A percentile compares a stretch with the other conserved stretches of the same genome.
Evolutionary conservation across 495 filamentous ascomycete species (phyloP).

Genomic region (Sporormia fimetaria): DNA sequence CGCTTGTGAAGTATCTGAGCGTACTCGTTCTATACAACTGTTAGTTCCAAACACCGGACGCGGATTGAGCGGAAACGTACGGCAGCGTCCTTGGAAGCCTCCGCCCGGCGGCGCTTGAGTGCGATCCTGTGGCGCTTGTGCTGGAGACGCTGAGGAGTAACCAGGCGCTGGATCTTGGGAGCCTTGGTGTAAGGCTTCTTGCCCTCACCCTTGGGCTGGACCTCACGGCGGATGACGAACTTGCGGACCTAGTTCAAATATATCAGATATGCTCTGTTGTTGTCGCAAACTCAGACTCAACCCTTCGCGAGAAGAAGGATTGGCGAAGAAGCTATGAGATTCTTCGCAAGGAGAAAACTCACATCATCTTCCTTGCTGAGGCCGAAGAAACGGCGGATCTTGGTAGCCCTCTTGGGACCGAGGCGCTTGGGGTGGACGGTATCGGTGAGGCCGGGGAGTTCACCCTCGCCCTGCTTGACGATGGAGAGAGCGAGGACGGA

Average conservation of each 20-base stretch:
- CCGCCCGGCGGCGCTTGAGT: constrained; percentile 91
- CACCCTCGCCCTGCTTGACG: constrained; percentile 91
- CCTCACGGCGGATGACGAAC: constrained; percentile 98
- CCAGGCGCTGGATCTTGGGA: constrained; percentile 95
- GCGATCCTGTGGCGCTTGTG: constrained; percentile 96
- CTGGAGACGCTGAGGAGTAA: constrained; percentile 98
- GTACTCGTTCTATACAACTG: constrained; percentile 65
- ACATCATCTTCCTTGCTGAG: constrained; percentile 99
- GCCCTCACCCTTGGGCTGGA: constrained; percentile 84
- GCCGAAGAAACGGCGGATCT: constrained; percentile 97
- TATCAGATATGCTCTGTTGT: constrained; percentile 4
- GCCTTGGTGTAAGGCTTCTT: constrained; percentile 98
- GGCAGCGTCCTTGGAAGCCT: constrained; percentile 93
- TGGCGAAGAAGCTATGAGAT: constrained; percentile 38
- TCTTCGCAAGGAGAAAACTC: too few relatives aligned
- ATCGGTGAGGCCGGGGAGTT: constrained; percentile 93
- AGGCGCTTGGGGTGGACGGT: constrained; percentile 94
- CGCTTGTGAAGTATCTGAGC: constrained; percentile 86
- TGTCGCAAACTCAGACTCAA: constrained; percentile 32
- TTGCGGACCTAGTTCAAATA: constrained; percentile 64
- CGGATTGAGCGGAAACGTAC: constrained; percentile 51
- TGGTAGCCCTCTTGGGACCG: constrained; percentile 97
- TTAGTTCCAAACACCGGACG: neutral
- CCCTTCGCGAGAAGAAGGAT: constrained; percentile 18
- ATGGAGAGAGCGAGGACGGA: constrained; percentile 84